Conservation (phyloP, 805 yeast species). For the Kluyveromyces wickerhamii region DNA sequence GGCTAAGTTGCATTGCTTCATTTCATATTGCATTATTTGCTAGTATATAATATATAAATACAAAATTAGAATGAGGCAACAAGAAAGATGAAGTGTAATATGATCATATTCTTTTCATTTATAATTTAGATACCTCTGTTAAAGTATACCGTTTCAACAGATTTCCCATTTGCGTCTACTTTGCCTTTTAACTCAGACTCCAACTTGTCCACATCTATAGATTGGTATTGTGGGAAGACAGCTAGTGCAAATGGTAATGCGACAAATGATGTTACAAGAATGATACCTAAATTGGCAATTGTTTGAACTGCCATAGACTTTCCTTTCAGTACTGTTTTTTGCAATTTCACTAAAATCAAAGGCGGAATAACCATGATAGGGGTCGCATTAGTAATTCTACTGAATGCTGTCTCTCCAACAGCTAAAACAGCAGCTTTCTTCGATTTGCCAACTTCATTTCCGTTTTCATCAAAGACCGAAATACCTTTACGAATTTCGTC, state of each 20-base stretch:
- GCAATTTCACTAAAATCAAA: constrained; percentile 67
- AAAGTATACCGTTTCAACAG: constrained; percentile 60
- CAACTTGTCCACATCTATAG: constrained; percentile 46
- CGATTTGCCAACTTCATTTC: constrained; percentile 63
- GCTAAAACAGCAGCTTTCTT: constrained; percentile 85
- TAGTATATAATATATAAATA: too few relatives aligned
- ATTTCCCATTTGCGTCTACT: constrained; percentile 53
- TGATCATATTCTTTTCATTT: neutral
- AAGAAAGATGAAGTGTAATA: neutral
- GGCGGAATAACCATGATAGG: constrained; percentile 98
- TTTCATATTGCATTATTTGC: too few relatives aligned
- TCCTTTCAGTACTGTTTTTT: constrained; percentile 59
- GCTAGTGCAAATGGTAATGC: constrained; percentile 94
- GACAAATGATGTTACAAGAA: constrained; percentile 74
- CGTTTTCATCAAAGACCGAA: constrained; percentile 57
- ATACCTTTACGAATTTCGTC: constrained; percentile 88
- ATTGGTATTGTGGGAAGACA: constrained; percentile 85
- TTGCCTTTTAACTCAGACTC: constrained; percentile 58
- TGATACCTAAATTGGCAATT: constrained; percentile 73
- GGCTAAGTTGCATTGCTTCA: too few relatives aligned
- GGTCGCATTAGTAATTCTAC: constrained; percentile 91
- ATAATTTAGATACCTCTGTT: constrained; percentile 77
- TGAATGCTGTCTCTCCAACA: constrained; percentile 94
- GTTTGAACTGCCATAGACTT: constrained; percentile 60
- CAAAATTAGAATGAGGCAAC: neutral